phyloP scores from a whole-genome alignment of 2,329 filamentous ascomycete genomes.

The Cladosporium cucumerinum region DNA sequence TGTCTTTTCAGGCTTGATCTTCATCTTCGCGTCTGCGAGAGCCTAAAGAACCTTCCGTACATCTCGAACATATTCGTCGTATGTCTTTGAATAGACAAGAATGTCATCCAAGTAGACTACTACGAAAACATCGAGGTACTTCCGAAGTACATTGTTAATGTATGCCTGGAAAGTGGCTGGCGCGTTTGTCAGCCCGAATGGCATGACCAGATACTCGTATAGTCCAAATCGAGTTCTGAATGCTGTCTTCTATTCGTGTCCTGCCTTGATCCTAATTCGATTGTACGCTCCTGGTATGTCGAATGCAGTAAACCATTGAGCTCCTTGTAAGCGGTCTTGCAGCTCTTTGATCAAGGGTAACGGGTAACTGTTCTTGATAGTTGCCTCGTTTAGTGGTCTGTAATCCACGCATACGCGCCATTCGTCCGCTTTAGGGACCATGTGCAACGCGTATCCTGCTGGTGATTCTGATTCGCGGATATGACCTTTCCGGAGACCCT shows the following conservation, averaged over 20 bases:
- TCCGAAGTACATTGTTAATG: conserved; percentile 24
- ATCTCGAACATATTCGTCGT: conserved; percentile 8
- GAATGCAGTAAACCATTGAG: conserved; percentile 3
- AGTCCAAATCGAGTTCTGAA: conserved; percentile 35
- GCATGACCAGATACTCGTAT: conserved; percentile 37
- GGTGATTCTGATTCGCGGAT: neutral
- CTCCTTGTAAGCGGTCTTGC: neutral
- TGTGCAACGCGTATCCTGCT: neutral
- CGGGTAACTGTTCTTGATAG: conserved; percentile 11
- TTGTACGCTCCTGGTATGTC: neutral
- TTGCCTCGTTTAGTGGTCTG: neutral
- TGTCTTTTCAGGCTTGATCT: conserved; percentile 26
- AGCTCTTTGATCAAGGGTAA: neutral
- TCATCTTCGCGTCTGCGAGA: neutral
- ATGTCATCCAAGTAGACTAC: conserved; percentile 28
- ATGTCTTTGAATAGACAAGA: conserved; percentile 23
- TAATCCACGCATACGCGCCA: neutral
- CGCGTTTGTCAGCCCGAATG: conserved; percentile 22
- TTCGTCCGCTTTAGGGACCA: neutral
- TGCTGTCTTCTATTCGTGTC: conserved; percentile 12
- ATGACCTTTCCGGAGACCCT: neutral
- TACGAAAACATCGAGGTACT: conserved; percentile 25
- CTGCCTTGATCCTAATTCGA: neutral
- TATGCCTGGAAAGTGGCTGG: conserved; percentile 14
- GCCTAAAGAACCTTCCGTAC: neutral